phyloP scores from a whole-genome alignment of 345 rosid species.

The Eutrema heterophyllum region DNA sequence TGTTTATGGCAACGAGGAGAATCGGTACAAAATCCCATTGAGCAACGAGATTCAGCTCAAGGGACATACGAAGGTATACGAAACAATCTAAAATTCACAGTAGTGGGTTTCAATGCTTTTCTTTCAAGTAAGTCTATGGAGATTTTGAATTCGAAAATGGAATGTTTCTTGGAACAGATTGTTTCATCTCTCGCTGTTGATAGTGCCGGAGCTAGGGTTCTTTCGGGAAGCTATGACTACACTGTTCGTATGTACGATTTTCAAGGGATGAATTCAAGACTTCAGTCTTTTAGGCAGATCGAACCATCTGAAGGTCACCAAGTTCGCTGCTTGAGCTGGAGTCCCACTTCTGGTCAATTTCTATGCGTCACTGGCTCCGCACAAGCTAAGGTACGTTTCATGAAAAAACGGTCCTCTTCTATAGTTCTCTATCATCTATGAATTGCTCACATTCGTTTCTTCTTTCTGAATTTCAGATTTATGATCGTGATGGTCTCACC shows the following conservation, averaged over 20 bases:
- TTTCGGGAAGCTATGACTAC: slow-evolving; percentile 92
- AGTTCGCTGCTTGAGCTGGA: slow-evolving; percentile 93
- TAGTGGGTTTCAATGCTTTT: background rate
- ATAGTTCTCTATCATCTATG: background rate
- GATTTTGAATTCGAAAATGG: background rate
- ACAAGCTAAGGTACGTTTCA: slow-evolving; percentile 75
- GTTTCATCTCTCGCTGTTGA: slow-evolving; percentile 87
- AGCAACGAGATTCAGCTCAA: slow-evolving; percentile 89
- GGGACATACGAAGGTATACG: slow-evolving; percentile 75
- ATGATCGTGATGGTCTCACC: slow-evolving; percentile 93
- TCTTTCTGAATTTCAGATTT: slow-evolving; percentile 53
- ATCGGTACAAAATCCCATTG: slow-evolving; percentile 57
- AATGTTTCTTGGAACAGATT: slow-evolving; percentile 42
- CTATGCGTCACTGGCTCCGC: slow-evolving; percentile 94
- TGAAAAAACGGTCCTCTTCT: background rate
- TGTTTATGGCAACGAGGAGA: slow-evolving; percentile 46
- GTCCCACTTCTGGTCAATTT: slow-evolving; percentile 83
- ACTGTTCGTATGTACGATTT: slow-evolving; percentile 88
- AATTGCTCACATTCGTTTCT: background rate
- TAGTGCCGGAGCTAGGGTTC: slow-evolving; percentile 89
- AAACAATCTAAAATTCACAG: background rate
- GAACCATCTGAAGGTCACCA: slow-evolving; percentile 97
- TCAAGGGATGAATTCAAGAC: slow-evolving; percentile 92
- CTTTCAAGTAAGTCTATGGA: background rate
- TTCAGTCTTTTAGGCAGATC: slow-evolving; percentile 86